Percentiles rank a stretch among this genome's conserved stretches.
Conservation (phyloP, 2,329 filamentous ascomycete species). For the Zymoseptoria brevis region DNA sequence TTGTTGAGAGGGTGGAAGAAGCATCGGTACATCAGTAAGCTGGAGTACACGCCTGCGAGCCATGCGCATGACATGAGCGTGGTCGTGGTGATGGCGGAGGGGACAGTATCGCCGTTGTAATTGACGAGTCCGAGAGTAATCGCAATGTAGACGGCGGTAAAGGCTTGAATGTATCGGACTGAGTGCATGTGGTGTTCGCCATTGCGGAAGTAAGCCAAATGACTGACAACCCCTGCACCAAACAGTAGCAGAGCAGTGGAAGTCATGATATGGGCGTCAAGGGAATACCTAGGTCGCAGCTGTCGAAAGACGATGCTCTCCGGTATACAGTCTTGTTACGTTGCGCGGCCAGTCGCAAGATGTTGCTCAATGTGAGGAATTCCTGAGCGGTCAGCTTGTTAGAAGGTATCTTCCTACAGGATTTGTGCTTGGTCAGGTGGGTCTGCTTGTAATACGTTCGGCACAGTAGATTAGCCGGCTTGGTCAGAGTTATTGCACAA, state of each 20-base stretch:
- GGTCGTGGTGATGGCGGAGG: slow-evolving; percentile 6
- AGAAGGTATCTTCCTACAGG: neutral
- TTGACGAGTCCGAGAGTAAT: slow-evolving; percentile 8
- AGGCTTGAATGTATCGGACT: slow-evolving; percentile 12
- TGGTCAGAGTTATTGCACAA: neutral
- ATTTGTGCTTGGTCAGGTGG: neutral
- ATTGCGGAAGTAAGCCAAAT: slow-evolving; percentile 20
- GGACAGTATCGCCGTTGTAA: slow-evolving; percentile 1
- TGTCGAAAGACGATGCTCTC: neutral
- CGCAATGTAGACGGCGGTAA: slow-evolving; percentile 7
- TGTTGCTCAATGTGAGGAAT: neutral
- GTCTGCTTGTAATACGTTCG: neutral
- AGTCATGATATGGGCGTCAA: neutral
- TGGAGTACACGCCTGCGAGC: slow-evolving; percentile 23
- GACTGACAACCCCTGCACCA: slow-evolving; percentile 15
- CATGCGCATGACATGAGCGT: slow-evolving; percentile 11
- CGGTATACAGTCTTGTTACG: neutral
- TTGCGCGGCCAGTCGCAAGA: neutral
- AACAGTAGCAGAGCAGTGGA: neutral
- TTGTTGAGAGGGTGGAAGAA: slow-evolving; percentile 26
- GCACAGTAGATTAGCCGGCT: no score
- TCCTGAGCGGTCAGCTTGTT: neutral
- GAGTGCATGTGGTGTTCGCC: slow-evolving; percentile 24
- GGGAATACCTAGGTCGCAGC: neutral
- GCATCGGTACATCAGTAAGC: slow-evolving; percentile 31